Evolutionary conservation across 2,329 filamentous ascomycete genomes (phyloP).

Genomic region (Sporothrix luriei): DNA sequence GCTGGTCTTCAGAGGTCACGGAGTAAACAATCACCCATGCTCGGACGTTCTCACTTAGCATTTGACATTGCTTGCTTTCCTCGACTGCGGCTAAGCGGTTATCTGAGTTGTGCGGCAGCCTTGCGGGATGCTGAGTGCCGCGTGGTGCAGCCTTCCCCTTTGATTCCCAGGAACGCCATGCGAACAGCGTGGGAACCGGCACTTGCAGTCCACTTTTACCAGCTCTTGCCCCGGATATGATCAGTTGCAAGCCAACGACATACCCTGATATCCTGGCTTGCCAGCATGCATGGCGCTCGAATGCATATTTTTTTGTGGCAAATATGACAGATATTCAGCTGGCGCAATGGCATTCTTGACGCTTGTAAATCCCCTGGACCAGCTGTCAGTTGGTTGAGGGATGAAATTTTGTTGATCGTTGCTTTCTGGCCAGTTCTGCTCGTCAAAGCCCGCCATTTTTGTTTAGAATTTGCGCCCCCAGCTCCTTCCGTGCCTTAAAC

Average conservation of each 20-base stretch:
- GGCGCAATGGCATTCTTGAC: slow-evolving; percentile 13
- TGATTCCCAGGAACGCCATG: background rate
- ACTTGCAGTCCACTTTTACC: slow-evolving; percentile 11
- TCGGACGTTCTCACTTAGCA: background rate
- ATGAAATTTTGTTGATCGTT: background rate
- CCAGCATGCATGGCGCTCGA: background rate
- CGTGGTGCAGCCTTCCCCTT: background rate
- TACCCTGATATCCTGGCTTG: background rate
- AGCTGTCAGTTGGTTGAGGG: background rate
- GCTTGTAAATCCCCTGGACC: background rate
- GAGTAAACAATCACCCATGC: no score
- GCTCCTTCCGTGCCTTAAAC: background rate
- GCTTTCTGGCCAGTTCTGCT: background rate
- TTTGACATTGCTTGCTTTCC: background rate
- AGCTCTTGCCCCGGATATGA: background rate
- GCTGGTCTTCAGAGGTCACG: no score
- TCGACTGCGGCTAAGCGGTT: slow-evolving; percentile 4
- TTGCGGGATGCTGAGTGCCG: no score
- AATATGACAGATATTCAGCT: background rate
- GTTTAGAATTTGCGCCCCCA: background rate
- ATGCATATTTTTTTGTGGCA: background rate
- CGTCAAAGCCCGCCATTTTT: background rate
- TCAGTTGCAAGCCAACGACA: background rate
- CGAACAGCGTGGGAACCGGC: background rate
- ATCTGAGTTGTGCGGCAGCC: slow-evolving; percentile 11